Evolutionary conservation across 768 basidiomycete species (phyloP), one percentile per base, ranked within the genome.

Genomic region (Cyathus striatus): DNA sequence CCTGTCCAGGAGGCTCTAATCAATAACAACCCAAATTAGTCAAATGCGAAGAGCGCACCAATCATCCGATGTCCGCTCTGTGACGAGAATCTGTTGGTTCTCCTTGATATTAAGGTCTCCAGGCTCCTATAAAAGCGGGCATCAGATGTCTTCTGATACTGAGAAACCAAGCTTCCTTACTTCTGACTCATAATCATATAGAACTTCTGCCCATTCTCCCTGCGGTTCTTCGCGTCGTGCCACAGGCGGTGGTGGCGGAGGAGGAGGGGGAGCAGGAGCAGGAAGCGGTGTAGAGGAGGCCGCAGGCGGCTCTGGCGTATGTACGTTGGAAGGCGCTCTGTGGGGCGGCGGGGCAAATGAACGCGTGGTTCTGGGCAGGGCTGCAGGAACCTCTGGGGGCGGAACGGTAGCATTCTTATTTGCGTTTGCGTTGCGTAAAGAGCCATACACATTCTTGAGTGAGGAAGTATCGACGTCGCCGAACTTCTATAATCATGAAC

Each of bases 121-220:
- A 14, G 80, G 58, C 47, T 88, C 87, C 87, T 90, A 44, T 24
- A 42, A 0, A 48, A 17, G 17, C 27, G 16, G 6, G 7, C 16
- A 23, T 38, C 26, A 42, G 22, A n/a, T n/a, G n/a, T n/a, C 40
- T 46, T 37, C 13, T 17, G 23, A 46, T 16, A 33, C 3, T 12
- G 21, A 18, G 23, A 39, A 23, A 26, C 10, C 27, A 17, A 5
- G 22, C 6, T 9, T 12, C 37, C 47, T 30, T 50, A 88, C 87
- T 52, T 67, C 65, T 40, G 86, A 81, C 33, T 64, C 64, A 64
- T 86, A 90, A 46, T 86, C 86, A 54, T 90, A 90, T 59, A 87
- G 51, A 4, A 69, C 88, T 52, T 89, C 80, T 13, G 78, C 86
- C 88, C 88, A 90, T 47, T 86, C 83, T 3, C 84, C 86, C 25